These are phyloP conservation scores for Flaveria brownii DNA, from an alignment of 129 eudicot species.

Conservation along the genomic window DNA sequence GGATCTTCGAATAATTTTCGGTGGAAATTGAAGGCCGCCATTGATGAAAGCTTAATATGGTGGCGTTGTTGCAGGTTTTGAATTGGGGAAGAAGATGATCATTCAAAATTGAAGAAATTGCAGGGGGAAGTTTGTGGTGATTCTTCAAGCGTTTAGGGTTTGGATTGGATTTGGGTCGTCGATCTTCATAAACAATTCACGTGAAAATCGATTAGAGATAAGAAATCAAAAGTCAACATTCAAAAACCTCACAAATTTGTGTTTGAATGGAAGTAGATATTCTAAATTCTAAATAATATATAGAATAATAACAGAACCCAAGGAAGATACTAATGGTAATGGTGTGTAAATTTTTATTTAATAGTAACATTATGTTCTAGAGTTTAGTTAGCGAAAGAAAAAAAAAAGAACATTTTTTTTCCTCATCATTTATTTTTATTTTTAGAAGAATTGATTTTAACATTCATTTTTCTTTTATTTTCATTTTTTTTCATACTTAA, in stretches of 20 bases:
- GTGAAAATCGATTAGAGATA: conserved; percentile 5
- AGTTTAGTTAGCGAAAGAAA: too few relatives aligned
- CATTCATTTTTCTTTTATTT: too few relatives aligned
- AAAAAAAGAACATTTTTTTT: too few relatives aligned
- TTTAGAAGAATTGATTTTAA: too few relatives aligned
- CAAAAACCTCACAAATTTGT: conserved; percentile 17
- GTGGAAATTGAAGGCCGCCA: conserved; percentile 37
- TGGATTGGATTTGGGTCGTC: not conserved
- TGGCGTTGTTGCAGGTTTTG: too few relatives aligned
- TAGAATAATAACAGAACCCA: not conserved
- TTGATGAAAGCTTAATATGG: conserved; percentile 10
- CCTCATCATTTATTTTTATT: too few relatives aligned
- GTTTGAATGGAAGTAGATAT: conserved; percentile 10
- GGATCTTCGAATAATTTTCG: conserved; percentile 32
- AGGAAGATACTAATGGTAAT: not conserved
- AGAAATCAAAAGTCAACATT: conserved; percentile 33
- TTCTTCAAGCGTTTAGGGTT: not conserved
- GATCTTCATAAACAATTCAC: conserved; percentile 22
- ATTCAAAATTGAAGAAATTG: not conserved
- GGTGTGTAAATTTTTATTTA: not conserved
- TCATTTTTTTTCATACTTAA: too few relatives aligned
- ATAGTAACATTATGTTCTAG: not conserved
- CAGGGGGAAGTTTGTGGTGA: not conserved
- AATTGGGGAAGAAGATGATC: conserved; percentile 25
- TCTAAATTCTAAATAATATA: not conserved